phyloP scores from a whole-genome alignment of 805 yeast genomes.

The Saccharomyces paradoxus region DNA sequence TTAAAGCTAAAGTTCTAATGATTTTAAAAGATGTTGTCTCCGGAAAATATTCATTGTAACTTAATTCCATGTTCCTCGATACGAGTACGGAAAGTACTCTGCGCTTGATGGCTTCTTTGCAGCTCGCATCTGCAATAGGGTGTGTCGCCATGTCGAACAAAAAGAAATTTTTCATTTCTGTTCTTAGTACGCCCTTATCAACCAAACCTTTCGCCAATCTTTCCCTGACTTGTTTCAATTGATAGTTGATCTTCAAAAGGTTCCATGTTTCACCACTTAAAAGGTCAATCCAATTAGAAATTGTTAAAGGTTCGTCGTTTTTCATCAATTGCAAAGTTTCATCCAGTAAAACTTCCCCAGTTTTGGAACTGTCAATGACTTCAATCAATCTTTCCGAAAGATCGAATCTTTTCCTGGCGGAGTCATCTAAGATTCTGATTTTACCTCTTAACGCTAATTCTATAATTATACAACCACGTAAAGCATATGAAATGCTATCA shows the following conservation, averaged over 20 bases:
- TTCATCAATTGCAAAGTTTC: constrained; percentile 89
- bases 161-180: constrained; percentile 90
- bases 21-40: constrained; percentile 56
- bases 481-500: constrained; percentile 91
- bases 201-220: constrained; percentile 93
- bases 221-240: constrained; percentile 94
- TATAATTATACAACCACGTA: constrained; percentile 86
- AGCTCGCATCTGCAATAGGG: constrained; percentile 79
- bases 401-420: constrained; percentile 83
- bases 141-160: constrained; percentile 98
- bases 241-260: constrained; percentile 85
- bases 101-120: constrained; percentile 72
- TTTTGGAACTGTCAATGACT: constrained; percentile 74
- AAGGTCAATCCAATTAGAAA: constrained; percentile 87
- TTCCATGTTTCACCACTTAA: constrained; percentile 97
- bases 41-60: constrained; percentile 59
- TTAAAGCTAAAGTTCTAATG: constrained; percentile 72
- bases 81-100: constrained; percentile 66
- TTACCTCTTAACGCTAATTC: constrained; percentile 89
- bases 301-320: constrained; percentile 69
- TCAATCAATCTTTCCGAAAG: constrained; percentile 81
- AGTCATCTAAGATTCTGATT: constrained; percentile 83
- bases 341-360: constrained; percentile 92
- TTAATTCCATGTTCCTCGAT: constrained; percentile 56
- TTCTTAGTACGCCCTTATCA: constrained; percentile 91